Base-by-base conservation (phyloP, 2,329 filamentous ascomycete genomes). In the Mollisiaceae sp. region DNA sequence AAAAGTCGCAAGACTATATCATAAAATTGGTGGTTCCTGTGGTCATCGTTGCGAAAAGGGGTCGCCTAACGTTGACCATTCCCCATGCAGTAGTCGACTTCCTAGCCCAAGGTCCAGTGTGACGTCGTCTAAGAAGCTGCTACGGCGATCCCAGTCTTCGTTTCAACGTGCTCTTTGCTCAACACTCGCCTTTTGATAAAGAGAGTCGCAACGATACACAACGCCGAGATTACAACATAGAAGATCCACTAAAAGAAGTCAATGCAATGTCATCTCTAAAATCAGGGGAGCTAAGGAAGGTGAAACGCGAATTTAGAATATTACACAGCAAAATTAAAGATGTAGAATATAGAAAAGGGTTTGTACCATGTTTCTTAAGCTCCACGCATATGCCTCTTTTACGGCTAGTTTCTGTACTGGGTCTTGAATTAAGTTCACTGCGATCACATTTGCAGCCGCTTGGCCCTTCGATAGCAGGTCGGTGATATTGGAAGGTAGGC, bases 81-180 rank as follows among this genome's bases (percentile, higher is more conserved):
- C 27, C 6, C 27, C 3, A 32, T 32, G 27, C 3, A 32, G 27
- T 32, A 32, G 3, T 32, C 27, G 27, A 32, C 27, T 32, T 6
- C 27, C 27, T 6, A 32, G 27, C 27, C 27, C 27, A 6, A 6
- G 27, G 27, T 32, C 6, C 27, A 32, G 27, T 32, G 27, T 32
- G 27, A 32, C 27, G 6, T n/a, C n/a, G 43, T 47, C 43, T 47
- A 27, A 24, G 24, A 15, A 24, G 8, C 11, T 15, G 47, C 8
- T 2, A 52, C 47, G 18, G 4, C 47, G 15, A 52, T 52, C 9
- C 83, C 83, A 14, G 83, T 85, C 74, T 79, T 82, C 14, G 82
- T 84, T 75, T 85, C 83, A 1, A 76, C 78, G 69, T 85, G 83
- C 69, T 83, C 82, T 41, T 75, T 79, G 54, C 76, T 82, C 74